These are phyloP conservation scores for Pachysolen tannophilus DNA, from an alignment of 805 yeast species.

Conservation along the genomic window DNA sequence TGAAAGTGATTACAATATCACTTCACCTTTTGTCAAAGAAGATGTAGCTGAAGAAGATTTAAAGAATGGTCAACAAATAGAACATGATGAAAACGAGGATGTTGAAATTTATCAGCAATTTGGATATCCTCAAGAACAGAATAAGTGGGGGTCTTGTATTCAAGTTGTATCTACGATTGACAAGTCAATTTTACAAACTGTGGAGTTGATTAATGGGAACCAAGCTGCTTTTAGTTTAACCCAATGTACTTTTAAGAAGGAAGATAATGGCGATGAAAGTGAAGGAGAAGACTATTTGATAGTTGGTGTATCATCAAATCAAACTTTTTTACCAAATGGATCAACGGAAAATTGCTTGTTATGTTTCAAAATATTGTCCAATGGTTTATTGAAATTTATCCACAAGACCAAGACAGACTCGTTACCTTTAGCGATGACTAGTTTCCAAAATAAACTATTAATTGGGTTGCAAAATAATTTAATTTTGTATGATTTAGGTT, in stretches of 20 bases:
- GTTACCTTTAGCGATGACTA: slow-evolving; percentile 37
- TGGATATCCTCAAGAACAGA: slow-evolving; percentile 26
- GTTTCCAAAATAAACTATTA: slow-evolving; percentile 53
- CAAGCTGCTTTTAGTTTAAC: slow-evolving; percentile 36
- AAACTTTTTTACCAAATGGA: slow-evolving; percentile 21
- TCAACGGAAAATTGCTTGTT: slow-evolving; percentile 23
- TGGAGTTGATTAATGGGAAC: slow-evolving; percentile 31
- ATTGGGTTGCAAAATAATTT: slow-evolving; percentile 48
- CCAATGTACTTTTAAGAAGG: slow-evolving; percentile 21
- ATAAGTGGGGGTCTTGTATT: slow-evolving; percentile 45
- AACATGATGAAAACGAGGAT: slow-evolving; percentile 19
- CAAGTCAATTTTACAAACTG: slow-evolving; percentile 28
- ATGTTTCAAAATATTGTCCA: slow-evolving; percentile 26
- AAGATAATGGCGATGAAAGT: no score
- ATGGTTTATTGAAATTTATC: slow-evolving; percentile 35
- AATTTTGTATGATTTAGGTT: slow-evolving; percentile 65
- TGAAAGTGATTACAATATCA: slow-evolving; percentile 35
- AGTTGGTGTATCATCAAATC: slow-evolving; percentile 33
- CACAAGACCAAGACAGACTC: slow-evolving; percentile 55
- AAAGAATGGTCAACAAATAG: slow-evolving; percentile 16
- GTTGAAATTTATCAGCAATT: slow-evolving; percentile 34
- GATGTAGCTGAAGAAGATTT: slow-evolving; percentile 8
- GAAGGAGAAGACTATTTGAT: slow-evolving; percentile 27
- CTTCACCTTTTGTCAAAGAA: slow-evolving; percentile 20
- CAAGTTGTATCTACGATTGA: slow-evolving; percentile 34